phyloP scores from a whole-genome alignment of 2,329 filamentous ascomycete genomes.

The Periconia sp. region DNA sequence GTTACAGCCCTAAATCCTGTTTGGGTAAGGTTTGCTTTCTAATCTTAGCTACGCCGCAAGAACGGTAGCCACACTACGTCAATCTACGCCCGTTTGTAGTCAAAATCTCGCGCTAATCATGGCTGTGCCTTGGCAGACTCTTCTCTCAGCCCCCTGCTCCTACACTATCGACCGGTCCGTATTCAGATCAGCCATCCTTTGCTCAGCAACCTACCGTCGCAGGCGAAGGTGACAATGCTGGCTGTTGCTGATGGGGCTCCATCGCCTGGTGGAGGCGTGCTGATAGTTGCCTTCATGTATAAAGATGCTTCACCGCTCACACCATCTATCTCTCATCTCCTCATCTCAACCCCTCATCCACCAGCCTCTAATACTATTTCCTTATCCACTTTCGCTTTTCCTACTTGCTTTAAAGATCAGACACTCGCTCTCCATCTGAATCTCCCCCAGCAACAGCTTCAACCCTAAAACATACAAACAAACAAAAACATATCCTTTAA shows the following conservation, averaged over 20 bases:
- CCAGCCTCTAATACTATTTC: conserved; percentile 24
- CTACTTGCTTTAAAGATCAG: conserved; percentile 20
- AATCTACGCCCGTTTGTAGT: not conserved
- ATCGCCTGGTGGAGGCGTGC: conserved; percentile 27
- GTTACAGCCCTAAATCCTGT: not conserved
- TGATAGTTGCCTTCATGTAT: conserved; percentile 22
- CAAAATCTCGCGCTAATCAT: conserved; percentile 2
- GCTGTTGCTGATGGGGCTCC: conserved; percentile 16
- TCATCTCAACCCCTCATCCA: conserved; percentile 21
- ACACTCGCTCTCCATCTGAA: conserved; percentile 30
- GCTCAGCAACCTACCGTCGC: conserved; percentile 24
- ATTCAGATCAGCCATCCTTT: conserved; percentile 30
- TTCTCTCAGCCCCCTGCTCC: conserved; percentile 8
- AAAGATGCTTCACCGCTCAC: conserved; percentile 23
- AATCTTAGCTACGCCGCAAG: not conserved
- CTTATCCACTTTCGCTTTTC: conserved; percentile 34
- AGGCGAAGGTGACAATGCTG: conserved; percentile 19
- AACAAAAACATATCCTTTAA: conserved; percentile 6
- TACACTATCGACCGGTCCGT: conserved; percentile 39
- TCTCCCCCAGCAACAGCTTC: conserved; percentile 12
- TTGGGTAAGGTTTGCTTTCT: not conserved
- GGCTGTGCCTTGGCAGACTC: conserved; percentile 6
- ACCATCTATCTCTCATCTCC: conserved; percentile 13
- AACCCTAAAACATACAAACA: conserved; percentile 24
- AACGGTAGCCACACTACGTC: not conserved